Conservation (phyloP, 306 rosid species). For the Ormosia semicastrata region DNA sequence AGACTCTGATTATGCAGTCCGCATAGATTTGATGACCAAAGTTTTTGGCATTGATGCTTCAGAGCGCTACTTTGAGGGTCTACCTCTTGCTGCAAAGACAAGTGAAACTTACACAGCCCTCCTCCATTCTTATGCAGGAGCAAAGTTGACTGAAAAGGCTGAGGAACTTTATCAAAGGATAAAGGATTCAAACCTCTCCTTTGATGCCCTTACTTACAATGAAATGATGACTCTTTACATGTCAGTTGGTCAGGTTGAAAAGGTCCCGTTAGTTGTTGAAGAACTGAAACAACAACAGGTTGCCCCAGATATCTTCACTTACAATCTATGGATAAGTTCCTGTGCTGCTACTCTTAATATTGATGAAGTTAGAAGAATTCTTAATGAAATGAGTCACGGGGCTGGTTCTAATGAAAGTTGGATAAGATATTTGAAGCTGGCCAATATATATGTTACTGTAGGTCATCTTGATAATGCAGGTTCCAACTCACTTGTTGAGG, state of each 20-base stretch:
- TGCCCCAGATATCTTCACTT: slow-evolving; percentile 79
- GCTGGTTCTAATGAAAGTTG: slow-evolving; percentile 62
- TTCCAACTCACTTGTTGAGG: slow-evolving; percentile 58
- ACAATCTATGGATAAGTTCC: slow-evolving; percentile 91
- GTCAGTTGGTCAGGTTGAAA: slow-evolving; percentile 85
- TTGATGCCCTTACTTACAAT: slow-evolving; percentile 71
- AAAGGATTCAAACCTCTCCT: slow-evolving; percentile 52
- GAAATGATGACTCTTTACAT: slow-evolving; percentile 95
- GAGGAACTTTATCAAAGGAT: slow-evolving; percentile 71
- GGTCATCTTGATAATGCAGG: slow-evolving; percentile 56
- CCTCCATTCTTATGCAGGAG: slow-evolving; percentile 81
- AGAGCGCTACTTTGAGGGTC: slow-evolving; percentile 86
- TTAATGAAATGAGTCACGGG: slow-evolving; percentile 64
- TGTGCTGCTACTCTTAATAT: slow-evolving; percentile 70
- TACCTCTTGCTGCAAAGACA: slow-evolving; percentile 62
- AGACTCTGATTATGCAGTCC: slow-evolving; percentile 74
- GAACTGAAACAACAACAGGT: slow-evolving; percentile 64
- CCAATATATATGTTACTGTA: slow-evolving; percentile 50
- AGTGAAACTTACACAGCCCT: slow-evolving; percentile 83
- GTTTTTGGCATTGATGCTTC: slow-evolving; percentile 92
- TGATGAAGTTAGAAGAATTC: slow-evolving; percentile 58
- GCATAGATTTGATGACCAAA: slow-evolving; percentile 86
- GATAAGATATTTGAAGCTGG: slow-evolving; percentile 66
- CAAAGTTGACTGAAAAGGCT: slow-evolving; percentile 75
- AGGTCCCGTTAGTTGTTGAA: slow-evolving; percentile 66